Percentiles rank a stretch among this genome's conserved stretches.
phyloP scores from a whole-genome alignment of 2,329 filamentous ascomycete species.

The Scytalidium lignicola region DNA sequence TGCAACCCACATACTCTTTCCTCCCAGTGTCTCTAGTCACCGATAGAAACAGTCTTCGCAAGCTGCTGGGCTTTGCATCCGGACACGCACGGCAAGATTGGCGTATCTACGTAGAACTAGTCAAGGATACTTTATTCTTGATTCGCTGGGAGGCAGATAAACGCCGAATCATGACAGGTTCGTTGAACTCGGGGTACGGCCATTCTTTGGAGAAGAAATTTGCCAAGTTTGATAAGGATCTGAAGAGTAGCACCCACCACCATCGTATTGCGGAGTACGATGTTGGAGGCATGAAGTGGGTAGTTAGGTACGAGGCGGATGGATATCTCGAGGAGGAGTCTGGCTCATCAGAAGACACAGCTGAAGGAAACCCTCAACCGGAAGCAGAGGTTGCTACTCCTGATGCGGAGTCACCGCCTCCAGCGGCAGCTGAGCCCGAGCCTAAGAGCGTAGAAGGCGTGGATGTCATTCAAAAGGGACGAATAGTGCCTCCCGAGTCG shows the following conservation, averaged over 20 bases:
- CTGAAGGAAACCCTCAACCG: background rate
- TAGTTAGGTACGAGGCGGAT: constrained; percentile 27
- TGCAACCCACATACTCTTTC: constrained; percentile 17
- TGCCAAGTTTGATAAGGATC: constrained; percentile 14
- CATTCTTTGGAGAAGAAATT: constrained; percentile 27
- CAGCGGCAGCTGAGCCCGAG: background rate
- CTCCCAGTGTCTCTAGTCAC: constrained; percentile 21
- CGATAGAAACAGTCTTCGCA: constrained; percentile 27
- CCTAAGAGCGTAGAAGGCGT: constrained; percentile 4
- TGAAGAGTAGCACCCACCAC: constrained; percentile 18
- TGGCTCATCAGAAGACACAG: background rate
- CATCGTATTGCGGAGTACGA: constrained; percentile 22
- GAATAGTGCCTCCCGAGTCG: constrained; percentile 7
- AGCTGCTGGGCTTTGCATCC: constrained; percentile 22
- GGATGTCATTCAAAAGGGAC: constrained; percentile 9
- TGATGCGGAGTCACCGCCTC: background rate
- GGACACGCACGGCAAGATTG: constrained; percentile 22
- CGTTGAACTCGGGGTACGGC: constrained; percentile 22
- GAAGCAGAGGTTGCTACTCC: background rate
- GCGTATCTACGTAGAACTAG: constrained; percentile 27
- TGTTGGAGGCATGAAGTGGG: constrained; percentile 20
- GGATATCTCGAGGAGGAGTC: too few species aligned
- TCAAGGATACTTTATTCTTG: constrained; percentile 29
- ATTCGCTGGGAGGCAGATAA: constrained; percentile 22
- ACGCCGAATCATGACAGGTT: constrained; percentile 9